A percentile compares a stretch with the other conserved stretches of the same genome.
phyloP scores from a whole-genome alignment of 139 green algal species.

The Trebouxia sp. region DNA sequence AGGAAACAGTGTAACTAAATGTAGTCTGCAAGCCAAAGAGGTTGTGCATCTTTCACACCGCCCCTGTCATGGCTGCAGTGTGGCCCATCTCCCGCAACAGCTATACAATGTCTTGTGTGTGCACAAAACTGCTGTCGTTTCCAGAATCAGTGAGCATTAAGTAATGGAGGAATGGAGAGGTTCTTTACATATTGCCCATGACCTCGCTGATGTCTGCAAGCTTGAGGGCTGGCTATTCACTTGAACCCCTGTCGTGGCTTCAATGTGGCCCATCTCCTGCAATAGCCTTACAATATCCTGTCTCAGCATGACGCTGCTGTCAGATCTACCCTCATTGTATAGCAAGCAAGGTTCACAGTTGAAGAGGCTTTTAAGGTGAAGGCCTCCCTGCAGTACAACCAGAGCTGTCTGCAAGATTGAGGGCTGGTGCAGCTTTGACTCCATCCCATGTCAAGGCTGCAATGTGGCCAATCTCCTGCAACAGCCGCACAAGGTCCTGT shows the following conservation, averaged over 20 bases:
- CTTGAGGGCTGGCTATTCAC: slow-evolving; percentile 99
- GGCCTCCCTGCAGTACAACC: too few relatives aligned
- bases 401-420: slow-evolving; percentile 99
- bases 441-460: slow-evolving; percentile 96
- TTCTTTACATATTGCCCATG: too few relatives aligned
- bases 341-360: too few relatives aligned
- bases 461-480: slow-evolving; percentile 84
- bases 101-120: slow-evolving; percentile 83
- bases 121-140: too few relatives aligned
- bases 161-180: too few relatives aligned
- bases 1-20: too few relatives aligned
- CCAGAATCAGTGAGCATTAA: too few relatives aligned
- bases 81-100: slow-evolving; percentile 84
- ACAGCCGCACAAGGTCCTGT: slow-evolving; percentile 88
- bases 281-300: slow-evolving; percentile 92
- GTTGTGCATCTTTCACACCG: slow-evolving; percentile 98
- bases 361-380: too few relatives aligned
- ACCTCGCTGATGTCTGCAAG: slow-evolving; percentile 98
- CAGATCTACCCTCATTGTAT: too few relatives aligned
- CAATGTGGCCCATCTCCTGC: slow-evolving; percentile 79
- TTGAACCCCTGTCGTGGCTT: slow-evolving; percentile 97
- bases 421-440: slow-evolving; percentile 98
- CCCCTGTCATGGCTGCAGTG: slow-evolving; percentile 94
- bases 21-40: slow-evolving; percentile 98
- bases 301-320: too few relatives aligned